Conservation (phyloP, 2,329 filamentous ascomycete species). For the Alternaria ventricosa region DNA sequence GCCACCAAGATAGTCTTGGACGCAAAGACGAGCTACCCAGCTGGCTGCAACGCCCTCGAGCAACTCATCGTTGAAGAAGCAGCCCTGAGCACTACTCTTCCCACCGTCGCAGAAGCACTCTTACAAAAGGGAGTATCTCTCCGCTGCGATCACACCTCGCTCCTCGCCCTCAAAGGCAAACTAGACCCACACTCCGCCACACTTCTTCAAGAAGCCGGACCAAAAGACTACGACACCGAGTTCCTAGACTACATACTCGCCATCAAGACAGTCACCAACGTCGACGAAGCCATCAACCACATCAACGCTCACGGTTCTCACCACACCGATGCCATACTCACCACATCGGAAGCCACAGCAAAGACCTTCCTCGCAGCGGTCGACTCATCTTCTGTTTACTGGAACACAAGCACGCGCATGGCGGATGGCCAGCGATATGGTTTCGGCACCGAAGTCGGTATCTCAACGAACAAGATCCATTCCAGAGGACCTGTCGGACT, state of each 20-base stretch:
- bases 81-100: constrained; percentile 71
- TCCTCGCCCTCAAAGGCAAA: constrained; percentile 63
- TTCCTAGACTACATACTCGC: constrained; percentile 86
- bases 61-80: constrained; percentile 83
- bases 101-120: constrained; percentile 75
- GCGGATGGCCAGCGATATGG: constrained; percentile 97
- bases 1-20: constrained; percentile 82
- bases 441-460: constrained; percentile 97
- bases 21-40: constrained; percentile 92
- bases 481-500: constrained; percentile 90
- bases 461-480: constrained; percentile 99
- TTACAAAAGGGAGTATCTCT: constrained; percentile 79
- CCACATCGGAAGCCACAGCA: constrained; percentile 69
- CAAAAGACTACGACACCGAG: constrained; percentile 83
- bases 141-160: constrained; percentile 76
- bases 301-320: constrained; percentile 93
- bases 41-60: constrained; percentile 94
- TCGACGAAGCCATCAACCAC: constrained; percentile 79
- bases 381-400: constrained; percentile 92
- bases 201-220: constrained; percentile 68
- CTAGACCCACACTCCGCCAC: constrained; percentile 52
- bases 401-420: constrained; percentile 94
- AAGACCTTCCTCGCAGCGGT: constrained; percentile 84
- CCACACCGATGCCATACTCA: constrained; percentile 93
- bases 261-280: constrained; percentile 72